Conservation (phyloP, 768 basidiomycete genomes). For the Mycena olivaceomarginata region DNA sequence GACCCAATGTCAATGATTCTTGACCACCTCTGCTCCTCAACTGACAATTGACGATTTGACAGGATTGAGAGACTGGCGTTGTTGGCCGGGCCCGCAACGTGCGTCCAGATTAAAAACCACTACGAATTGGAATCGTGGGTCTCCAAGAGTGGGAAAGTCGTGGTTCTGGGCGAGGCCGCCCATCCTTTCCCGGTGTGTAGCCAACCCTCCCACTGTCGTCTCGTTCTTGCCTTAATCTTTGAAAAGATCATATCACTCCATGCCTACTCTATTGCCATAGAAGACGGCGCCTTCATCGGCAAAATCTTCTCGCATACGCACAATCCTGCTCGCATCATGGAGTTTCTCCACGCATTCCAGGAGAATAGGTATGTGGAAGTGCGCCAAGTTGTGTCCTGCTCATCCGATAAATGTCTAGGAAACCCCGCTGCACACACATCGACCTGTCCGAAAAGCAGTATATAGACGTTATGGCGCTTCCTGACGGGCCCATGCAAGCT, state of each 20-base stretch:
- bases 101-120: slow-evolving; percentile 15
- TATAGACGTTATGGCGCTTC: slow-evolving; percentile 30
- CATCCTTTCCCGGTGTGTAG: slow-evolving; percentile 36
- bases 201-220: background rate
- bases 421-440: slow-evolving; percentile 33
- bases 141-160: slow-evolving; percentile 17
- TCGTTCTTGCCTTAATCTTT: background rate
- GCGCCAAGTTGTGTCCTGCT: too few species aligned
- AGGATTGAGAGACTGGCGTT: slow-evolving; percentile 14
- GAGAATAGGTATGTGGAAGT: slow-evolving; percentile 22
- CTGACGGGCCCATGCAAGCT: slow-evolving; percentile 21
- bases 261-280: slow-evolving; percentile 33
- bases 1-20: background rate
- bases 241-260: slow-evolving; percentile 27
- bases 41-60: background rate
- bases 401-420: background rate
- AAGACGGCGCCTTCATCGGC: slow-evolving; percentile 39
- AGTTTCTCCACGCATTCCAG: slow-evolving; percentile 34
- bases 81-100: slow-evolving; percentile 5
- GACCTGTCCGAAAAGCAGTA: slow-evolving; percentile 21
- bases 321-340: slow-evolving; percentile 16
- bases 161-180: slow-evolving; percentile 28
- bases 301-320: slow-evolving; percentile 40
- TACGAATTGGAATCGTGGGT: slow-evolving; percentile 31
- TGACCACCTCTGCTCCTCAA: background rate